A percentile compares a stretch with the other conserved stretches of the same genome.
Evolutionary conservation across 495 filamentous ascomycete genomes (phyloP).

Genomic region (Aspergillus taichungensis): DNA sequence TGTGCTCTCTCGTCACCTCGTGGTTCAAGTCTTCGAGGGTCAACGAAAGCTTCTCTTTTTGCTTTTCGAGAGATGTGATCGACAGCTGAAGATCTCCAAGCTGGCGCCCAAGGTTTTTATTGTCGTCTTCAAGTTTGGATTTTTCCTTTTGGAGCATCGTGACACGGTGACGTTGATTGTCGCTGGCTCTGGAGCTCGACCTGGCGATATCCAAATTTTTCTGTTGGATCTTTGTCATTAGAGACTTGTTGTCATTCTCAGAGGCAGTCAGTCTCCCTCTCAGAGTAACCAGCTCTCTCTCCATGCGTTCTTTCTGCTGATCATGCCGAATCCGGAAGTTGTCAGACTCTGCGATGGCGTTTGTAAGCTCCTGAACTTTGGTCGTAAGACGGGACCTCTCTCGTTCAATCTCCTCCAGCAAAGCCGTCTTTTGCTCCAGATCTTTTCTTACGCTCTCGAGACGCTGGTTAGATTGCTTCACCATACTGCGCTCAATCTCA

Average conservation of each 20-base stretch:
- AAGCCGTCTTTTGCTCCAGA: conserved; percentile 59
- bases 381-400: conserved; percentile 65
- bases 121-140: conserved; percentile 72
- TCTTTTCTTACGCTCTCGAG: conserved; percentile 70
- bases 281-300: conserved; percentile 84
- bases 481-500: conserved; percentile 69
- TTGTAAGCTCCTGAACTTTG: conserved; percentile 72
- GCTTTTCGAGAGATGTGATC: conserved; percentile 83
- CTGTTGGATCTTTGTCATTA: conserved; percentile 94
- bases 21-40: conserved; percentile 90
- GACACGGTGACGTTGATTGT: conserved; percentile 74
- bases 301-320: conserved; percentile 84
- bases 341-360: conserved; percentile 79
- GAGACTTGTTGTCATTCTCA: conserved; percentile 92
- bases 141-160: conserved; percentile 76
- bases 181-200: conserved; percentile 76
- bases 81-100: conserved; percentile 81
- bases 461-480: conserved; percentile 70
- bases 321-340: conserved; percentile 80
- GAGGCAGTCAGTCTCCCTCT: conserved; percentile 87
- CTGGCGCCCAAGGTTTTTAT: conserved; percentile 70
- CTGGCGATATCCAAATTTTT: conserved; percentile 96
- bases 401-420: conserved; percentile 62
- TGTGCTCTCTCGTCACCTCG: conserved; percentile 83
- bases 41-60: conserved; percentile 87